These are phyloP conservation scores for Sideroxylon spinosum DNA, from an alignment of 179 eudicot species.

Conservation along the genomic window DNA sequence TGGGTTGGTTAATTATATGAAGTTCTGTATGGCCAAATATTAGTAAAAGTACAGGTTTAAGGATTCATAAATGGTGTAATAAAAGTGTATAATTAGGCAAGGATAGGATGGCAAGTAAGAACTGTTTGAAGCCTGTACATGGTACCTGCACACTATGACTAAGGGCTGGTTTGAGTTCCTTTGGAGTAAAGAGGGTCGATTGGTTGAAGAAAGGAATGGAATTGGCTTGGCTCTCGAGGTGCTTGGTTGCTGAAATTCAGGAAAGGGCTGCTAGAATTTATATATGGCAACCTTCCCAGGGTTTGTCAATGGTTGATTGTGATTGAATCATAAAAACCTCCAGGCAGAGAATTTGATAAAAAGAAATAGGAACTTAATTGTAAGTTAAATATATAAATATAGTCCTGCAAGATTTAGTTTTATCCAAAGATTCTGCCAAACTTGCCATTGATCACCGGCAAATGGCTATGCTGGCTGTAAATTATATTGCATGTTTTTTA, in stretches of 20 bases:
- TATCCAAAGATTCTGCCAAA: no score
- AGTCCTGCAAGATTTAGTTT: not conserved
- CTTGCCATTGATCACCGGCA: no score
- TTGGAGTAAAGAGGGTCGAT: not conserved
- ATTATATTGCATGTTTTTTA: not conserved
- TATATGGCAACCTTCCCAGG: not conserved
- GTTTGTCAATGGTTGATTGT: not conserved
- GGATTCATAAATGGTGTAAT: not conserved
- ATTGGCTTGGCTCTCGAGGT: not conserved
- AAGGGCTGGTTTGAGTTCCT: not conserved
- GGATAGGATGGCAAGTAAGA: not conserved
- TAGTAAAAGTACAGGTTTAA: not conserved
- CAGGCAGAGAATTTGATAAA: not conserved
- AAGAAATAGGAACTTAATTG: not conserved
- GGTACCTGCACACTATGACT: not conserved
- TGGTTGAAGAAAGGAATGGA: not conserved
- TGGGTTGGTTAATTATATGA: not conserved
- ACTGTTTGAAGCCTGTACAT: not conserved
- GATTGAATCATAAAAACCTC: not conserved
- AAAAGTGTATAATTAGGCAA: not conserved
- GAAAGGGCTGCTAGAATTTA: slow-evolving; percentile 7
- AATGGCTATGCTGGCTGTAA: no score
- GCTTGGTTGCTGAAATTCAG: not conserved
- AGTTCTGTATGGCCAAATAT: not conserved
- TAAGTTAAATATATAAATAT: not conserved